A percentile compares a stretch with the other conserved stretches of the same genome.
Evolutionary conservation across 441 rosid genomes (phyloP).

Genomic region (Corymbia citriodora): DNA sequence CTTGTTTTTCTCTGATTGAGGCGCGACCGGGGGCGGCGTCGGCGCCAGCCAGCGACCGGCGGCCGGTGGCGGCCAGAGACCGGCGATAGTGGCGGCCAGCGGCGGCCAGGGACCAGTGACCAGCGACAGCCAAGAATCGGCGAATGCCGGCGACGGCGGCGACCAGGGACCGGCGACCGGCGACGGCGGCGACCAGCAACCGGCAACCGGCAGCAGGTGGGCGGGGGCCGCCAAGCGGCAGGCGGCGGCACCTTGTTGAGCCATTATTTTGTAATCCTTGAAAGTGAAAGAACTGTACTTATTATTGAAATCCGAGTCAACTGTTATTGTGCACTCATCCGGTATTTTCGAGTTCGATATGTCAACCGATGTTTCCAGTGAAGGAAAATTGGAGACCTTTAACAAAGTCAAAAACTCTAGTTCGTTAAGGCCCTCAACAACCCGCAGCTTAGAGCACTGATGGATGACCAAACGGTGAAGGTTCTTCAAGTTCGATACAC

Average conservation of each 20-base stretch:
- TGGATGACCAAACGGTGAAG: rapidly evolving
- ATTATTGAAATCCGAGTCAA: too few relatives aligned
- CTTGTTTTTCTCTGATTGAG: neutral
- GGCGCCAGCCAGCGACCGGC: too few relatives aligned
- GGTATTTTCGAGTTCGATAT: neutral
- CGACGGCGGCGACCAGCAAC: too few relatives aligned
- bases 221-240: too few relatives aligned
- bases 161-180: too few relatives aligned
- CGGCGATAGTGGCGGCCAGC: too few relatives aligned
- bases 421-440: neutral
- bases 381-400: rapidly evolving
- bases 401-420: neutral
- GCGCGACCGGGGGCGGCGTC: too few relatives aligned
- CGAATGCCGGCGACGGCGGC: too few relatives aligned
- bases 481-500: neutral
- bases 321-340: rapidly evolving
- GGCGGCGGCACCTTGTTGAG: neutral
- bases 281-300: neutral
- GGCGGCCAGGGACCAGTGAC: too few relatives aligned
- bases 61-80: too few relatives aligned
- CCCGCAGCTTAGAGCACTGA: rapidly evolving
- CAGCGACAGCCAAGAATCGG: too few relatives aligned
- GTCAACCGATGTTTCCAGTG: neutral
- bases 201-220: too few relatives aligned
- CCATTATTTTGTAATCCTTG: neutral